Percentiles rank a stretch among this genome's conserved stretches.
These are phyloP conservation scores for Pseudoscleropodium purum DNA, from an alignment of 225 moss, liverwort and hornwort genomes.

Conservation along the genomic window DNA sequence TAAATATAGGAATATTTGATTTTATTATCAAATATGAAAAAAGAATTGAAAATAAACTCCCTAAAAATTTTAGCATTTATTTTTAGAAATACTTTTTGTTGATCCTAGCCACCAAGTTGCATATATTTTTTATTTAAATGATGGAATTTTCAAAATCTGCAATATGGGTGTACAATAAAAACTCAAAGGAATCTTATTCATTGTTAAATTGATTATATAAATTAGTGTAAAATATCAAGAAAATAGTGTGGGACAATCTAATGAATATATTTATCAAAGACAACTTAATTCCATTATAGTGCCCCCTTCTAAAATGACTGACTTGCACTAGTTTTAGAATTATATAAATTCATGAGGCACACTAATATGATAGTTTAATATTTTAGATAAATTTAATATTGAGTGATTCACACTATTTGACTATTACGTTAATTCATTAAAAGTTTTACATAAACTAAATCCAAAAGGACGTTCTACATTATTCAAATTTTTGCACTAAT, in stretches of 20 bases:
- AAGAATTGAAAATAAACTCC: not conserved
- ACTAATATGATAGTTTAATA: not conserved
- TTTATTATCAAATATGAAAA: not conserved
- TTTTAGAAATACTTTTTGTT: not conserved
- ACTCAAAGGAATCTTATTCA: not conserved
- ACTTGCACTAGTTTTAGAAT: not conserved
- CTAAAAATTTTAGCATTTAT: too few species aligned
- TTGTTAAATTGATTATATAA: not conserved
- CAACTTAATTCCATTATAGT: not conserved
- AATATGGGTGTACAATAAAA: not conserved
- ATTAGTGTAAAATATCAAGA: not conserved
- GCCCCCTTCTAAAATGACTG: not conserved
- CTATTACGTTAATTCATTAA: not conserved
- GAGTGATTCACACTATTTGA: not conserved
- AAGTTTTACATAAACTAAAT: not conserved
- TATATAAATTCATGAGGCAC: not conserved
- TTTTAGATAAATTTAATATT: not conserved
- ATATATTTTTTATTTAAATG: rapidly evolving
- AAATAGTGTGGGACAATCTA: not conserved
- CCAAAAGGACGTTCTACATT: not conserved
- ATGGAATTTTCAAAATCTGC: not conserved
- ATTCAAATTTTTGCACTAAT: not conserved
- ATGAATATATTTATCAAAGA: not conserved
- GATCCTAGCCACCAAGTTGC: rapidly evolving
- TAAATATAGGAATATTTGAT: not conserved